Evolutionary conservation across 805 yeast genomes (phyloP), one percentile per base, ranked within the genome.

Genomic region (Candida insectalens): DNA sequence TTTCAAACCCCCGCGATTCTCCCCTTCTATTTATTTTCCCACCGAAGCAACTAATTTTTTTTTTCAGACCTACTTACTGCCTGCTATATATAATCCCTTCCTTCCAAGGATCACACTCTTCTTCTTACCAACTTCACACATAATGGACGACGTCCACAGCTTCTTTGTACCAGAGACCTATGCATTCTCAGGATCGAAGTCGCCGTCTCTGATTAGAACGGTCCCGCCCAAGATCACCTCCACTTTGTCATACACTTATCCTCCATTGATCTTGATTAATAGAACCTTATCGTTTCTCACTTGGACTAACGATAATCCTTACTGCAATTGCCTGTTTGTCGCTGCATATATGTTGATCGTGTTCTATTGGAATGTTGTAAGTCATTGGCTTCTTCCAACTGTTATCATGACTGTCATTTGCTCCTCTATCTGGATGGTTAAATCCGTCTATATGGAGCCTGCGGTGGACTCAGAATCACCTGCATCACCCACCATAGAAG

Each of bases 251-350:
- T 56, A 64, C 27, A 58, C 65, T 20, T 70, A 67, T 39, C 77
- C 78, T 2, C 54, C 64, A 37, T 50, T 72, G 21, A 45, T 68
- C 12, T 43, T 71, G 16, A 46, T 65, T 5, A 76, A 72, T 45
- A 52, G 59, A 27, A 36, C 62, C 5, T 47, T 72, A 13, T 67
- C 67, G 25, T 48, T 67, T 10, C 39, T 70, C 15, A 70, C 77
- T 1, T 72, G 79, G 79, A 71, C 79, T 1, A 69, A 69, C 38
- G 66, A 60, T 4, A 70, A 69, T 35, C 52, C 66, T 7, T 69
- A 66, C 42, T 57, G 57, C 38, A 72, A 70, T 42, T 61, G 69
- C 36, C 45, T 71, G 5, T 25, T 62, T 1, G 53, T 69, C 21
- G 61, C 62, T 4, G 39, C 47, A 1, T 66, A 63, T 40, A 55